Conservation (phyloP, 2,329 filamentous ascomycete species). For the Diaporthe citrichinensis region DNA sequence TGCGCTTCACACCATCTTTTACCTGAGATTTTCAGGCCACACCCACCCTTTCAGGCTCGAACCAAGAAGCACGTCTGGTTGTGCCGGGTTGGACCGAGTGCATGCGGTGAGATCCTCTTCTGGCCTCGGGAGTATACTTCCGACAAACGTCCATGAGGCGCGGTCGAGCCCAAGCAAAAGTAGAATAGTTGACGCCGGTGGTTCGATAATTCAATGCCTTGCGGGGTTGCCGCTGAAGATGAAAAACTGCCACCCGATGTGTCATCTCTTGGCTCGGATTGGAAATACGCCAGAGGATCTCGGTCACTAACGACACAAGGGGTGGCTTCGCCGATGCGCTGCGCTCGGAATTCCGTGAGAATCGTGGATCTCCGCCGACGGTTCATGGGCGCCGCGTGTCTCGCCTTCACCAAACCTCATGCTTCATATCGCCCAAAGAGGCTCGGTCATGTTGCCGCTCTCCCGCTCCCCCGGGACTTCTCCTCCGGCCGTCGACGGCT, state of each 20-base stretch:
- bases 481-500: not conserved
- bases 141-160: not conserved
- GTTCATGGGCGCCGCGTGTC: not conserved
- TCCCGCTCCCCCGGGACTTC: not conserved
- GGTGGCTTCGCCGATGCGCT: not conserved
- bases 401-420: not conserved
- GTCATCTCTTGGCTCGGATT: not conserved
- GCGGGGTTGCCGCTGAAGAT: not conserved
- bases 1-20: not conserved
- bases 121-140: constrained; percentile 1
- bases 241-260: not conserved
- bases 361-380: not conserved
- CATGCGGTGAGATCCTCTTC: constrained; percentile 8
- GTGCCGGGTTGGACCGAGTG: constrained; percentile 1
- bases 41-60: not conserved
- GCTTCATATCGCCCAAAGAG: not conserved
- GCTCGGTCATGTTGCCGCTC: not conserved
- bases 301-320: not conserved
- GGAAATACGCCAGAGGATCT: not conserved
- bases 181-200: not conserved
- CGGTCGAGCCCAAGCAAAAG: not conserved
- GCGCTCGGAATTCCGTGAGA: not conserved
- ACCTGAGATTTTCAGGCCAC: not conserved
- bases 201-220: not conserved
- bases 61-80: no score